Evolutionary conservation across 2,329 filamentous ascomycete genomes (phyloP).

Genomic region (Fusarium decemcellulare): DNA sequence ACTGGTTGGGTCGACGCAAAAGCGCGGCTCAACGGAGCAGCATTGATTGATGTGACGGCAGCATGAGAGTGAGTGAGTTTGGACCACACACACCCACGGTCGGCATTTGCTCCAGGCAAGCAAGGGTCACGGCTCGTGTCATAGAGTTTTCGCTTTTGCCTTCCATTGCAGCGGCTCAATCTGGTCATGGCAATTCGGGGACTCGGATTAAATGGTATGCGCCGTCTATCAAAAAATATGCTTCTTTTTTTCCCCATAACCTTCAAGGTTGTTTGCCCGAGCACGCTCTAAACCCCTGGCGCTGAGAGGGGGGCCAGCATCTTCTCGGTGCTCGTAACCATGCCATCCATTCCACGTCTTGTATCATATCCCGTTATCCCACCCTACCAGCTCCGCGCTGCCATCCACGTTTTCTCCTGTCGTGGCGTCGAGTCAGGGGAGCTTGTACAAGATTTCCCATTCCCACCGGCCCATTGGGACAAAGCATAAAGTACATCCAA

Average conservation of each 20-base stretch:
- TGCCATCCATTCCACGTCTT: slow-evolving; percentile 13
- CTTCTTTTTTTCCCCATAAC: slow-evolving; percentile 19
- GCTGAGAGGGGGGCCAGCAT: slow-evolving; percentile 2
- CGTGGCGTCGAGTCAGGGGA: slow-evolving; percentile 16
- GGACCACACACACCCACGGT: no score
- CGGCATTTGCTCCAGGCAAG: not conserved
- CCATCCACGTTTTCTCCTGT: slow-evolving; percentile 9
- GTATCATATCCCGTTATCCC: slow-evolving; percentile 17
- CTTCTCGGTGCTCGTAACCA: not conserved
- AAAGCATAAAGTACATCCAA: slow-evolving; percentile 24
- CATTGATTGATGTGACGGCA: slow-evolving; percentile 14
- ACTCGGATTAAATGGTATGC: slow-evolving; percentile 34
- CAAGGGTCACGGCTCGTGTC: not conserved
- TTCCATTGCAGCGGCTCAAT: not conserved
- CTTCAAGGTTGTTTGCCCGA: slow-evolving; percentile 4
- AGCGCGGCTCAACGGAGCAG: slow-evolving; percentile 23
- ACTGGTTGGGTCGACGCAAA: no score
- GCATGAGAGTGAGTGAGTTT: not conserved
- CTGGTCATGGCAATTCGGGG: slow-evolving; percentile 13
- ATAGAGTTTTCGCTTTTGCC: not conserved
- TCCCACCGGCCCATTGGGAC: slow-evolving; percentile 1
- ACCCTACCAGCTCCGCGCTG: slow-evolving; percentile 17
- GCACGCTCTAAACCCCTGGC: slow-evolving; percentile 12
- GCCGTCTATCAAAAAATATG: slow-evolving; percentile 35
- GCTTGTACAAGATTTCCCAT: slow-evolving; percentile 18